Conservation (phyloP, 2,329 filamentous ascomycete species). For the Aureobasidium sp. region DNA sequence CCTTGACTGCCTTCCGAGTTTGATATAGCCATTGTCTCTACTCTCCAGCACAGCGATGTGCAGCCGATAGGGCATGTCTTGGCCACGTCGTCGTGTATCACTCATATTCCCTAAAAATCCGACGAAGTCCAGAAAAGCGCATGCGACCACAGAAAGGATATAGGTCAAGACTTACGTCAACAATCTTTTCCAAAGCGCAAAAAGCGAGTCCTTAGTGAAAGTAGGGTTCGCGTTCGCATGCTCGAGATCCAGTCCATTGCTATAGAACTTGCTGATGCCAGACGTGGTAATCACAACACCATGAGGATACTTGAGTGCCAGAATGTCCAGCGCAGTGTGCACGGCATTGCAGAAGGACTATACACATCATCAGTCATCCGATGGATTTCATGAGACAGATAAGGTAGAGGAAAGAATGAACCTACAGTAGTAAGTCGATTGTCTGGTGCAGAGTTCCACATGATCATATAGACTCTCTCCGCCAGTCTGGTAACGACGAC, state of each 20-base stretch:
- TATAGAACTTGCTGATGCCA: slow-evolving; percentile 70
- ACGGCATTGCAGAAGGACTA: slow-evolving; percentile 58
- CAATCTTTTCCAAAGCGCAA: slow-evolving; percentile 58
- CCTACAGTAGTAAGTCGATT: slow-evolving; percentile 61
- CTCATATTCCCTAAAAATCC: too few relatives aligned
- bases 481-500: slow-evolving; percentile 56
- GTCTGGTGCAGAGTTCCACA: slow-evolving; percentile 64
- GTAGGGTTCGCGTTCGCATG: slow-evolving; percentile 52
- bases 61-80: not conserved
- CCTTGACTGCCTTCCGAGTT: not conserved
- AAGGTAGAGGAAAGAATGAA: too few relatives aligned
- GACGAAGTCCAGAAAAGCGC: too few relatives aligned
- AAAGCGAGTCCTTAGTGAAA: slow-evolving; percentile 58
- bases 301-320: slow-evolving; percentile 60
- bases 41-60: too few relatives aligned
- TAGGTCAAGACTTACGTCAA: slow-evolving; percentile 41
- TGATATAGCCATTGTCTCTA: not conserved
- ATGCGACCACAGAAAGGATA: too few relatives aligned
- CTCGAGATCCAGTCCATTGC: slow-evolving; percentile 72
- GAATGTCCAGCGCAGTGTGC: slow-evolving; percentile 64
- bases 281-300: slow-evolving; percentile 74
- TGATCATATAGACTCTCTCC: slow-evolving; percentile 62
- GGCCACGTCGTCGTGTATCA: not conserved
- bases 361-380: not conserved
- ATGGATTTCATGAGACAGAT: not conserved